Conservation (phyloP, 257 asterid genomes). For the Orobanche coerulescens region DNA sequence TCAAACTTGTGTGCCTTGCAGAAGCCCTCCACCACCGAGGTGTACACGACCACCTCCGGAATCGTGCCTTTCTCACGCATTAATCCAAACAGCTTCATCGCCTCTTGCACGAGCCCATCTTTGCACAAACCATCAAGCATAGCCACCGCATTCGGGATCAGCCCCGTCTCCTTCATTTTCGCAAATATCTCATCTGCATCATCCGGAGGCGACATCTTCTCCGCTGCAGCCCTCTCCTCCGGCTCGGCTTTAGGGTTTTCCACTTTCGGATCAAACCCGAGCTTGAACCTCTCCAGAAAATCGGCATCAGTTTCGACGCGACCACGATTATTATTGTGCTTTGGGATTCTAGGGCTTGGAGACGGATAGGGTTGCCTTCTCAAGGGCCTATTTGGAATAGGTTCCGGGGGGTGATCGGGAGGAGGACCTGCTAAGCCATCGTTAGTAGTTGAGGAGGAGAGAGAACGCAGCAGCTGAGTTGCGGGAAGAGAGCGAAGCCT, state of each 20-base stretch:
- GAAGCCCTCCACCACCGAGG: slow-evolving; percentile 84
- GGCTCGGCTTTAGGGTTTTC: slow-evolving; percentile 21
- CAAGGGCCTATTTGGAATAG: slow-evolving; percentile 48
- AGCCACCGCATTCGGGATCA: slow-evolving; percentile 88
- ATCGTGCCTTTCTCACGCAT: slow-evolving; percentile 86
- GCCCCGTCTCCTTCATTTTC: slow-evolving; percentile 84
- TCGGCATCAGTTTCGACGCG: slow-evolving; percentile 41
- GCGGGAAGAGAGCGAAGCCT: slow-evolving; percentile 21
- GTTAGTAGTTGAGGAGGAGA: slow-evolving; percentile 20
- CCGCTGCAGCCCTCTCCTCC: slow-evolving; percentile 17
- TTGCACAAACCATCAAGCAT: slow-evolving; percentile 92
- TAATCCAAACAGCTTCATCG: slow-evolving; percentile 67
- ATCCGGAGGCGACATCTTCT: slow-evolving; percentile 41
- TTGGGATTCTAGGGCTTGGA: slow-evolving; percentile 23
- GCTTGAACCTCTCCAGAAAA: slow-evolving; percentile 70
- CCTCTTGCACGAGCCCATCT: slow-evolving; percentile 84
- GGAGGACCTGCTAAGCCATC: slow-evolving; percentile 19
- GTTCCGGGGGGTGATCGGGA: slow-evolving; percentile 33
- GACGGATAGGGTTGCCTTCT: slow-evolving; percentile 28
- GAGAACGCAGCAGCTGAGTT: slow-evolving; percentile 23
- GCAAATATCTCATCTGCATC: slow-evolving; percentile 78
- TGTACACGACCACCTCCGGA: slow-evolving; percentile 83
- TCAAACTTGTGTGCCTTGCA: slow-evolving; percentile 75
- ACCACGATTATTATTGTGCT: slow-evolving; percentile 19
- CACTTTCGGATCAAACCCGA: slow-evolving; percentile 43